phyloP scores from a whole-genome alignment of 345 rosid genomes.

The Pistacia atlantica region DNA sequence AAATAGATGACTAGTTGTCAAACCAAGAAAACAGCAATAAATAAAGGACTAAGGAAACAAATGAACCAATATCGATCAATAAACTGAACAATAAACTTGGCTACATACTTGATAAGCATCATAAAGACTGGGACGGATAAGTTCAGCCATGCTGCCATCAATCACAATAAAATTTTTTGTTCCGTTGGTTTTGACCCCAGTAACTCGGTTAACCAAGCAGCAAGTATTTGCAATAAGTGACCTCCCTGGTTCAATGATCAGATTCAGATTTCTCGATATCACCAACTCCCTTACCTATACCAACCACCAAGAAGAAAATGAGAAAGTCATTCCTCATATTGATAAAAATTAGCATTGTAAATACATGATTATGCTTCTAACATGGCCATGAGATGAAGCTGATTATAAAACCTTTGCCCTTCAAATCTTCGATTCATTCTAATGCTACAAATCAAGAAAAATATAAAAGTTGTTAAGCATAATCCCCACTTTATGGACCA shows the following conservation, averaged over 20 bases:
- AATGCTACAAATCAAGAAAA: neutral
- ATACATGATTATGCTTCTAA: neutral
- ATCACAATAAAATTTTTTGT: slow-evolving; percentile 88
- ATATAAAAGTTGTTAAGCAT: neutral
- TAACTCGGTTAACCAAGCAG: slow-evolving; percentile 88
- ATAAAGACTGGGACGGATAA: slow-evolving; percentile 97
- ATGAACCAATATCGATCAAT: neutral
- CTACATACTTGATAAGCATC: slow-evolving; percentile 87
- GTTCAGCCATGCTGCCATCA: slow-evolving; percentile 99
- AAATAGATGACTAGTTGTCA: neutral
- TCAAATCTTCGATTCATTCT: neutral
- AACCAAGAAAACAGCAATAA: neutral
- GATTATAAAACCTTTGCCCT: neutral
- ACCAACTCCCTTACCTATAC: slow-evolving; percentile 87
- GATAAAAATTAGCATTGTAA: neutral
- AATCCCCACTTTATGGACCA: neutral
- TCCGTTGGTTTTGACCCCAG: slow-evolving; percentile 95
- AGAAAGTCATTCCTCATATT: neutral
- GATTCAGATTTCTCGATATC: slow-evolving; percentile 70
- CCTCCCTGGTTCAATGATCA: slow-evolving; percentile 96
- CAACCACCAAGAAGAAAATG: slow-evolving; percentile 6
- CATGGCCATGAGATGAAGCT: neutral
- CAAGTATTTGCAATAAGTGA: slow-evolving; percentile 95
- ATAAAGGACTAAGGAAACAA: neutral
- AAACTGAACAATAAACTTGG: slow-evolving; percentile 10